Evolutionary conservation across 352 stramenopile species (phyloP).

Genomic region (Phytophthora podocarpi): DNA sequence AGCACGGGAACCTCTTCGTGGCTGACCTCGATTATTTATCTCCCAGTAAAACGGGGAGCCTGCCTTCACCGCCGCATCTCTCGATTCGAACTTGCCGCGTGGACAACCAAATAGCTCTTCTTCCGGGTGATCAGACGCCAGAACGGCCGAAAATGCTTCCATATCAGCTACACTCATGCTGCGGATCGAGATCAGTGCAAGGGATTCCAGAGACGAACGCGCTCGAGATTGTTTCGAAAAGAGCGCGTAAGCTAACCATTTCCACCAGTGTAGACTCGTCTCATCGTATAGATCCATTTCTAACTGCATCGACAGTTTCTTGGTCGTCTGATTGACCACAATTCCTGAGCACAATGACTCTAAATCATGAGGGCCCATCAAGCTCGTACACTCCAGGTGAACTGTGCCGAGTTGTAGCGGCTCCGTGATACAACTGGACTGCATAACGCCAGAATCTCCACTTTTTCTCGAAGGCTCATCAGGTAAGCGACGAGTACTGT

Average conservation of each 20-base stretch:
- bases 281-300: neutral
- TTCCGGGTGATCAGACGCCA: slow-evolving; percentile 12
- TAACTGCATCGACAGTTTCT: slow-evolving; percentile 13
- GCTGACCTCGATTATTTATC: neutral
- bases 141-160: neutral
- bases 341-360: slow-evolving; percentile 20
- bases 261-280: slow-evolving; percentile 5
- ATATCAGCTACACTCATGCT: slow-evolving; percentile 6
- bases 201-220: slow-evolving; percentile 1
- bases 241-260: slow-evolving; percentile 17
- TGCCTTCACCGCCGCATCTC: neutral
- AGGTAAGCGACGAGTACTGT: neutral
- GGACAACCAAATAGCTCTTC: slow-evolving; percentile 6
- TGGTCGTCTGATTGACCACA: slow-evolving; percentile 12
- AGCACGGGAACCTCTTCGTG: neutral
- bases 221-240: slow-evolving; percentile 10
- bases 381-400: neutral
- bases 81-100: neutral
- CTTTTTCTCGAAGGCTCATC: neutral
- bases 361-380: neutral
- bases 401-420: slow-evolving; percentile 4
- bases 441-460: neutral
- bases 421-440: neutral
- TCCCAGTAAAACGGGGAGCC: slow-evolving; percentile 6
- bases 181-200: slow-evolving; percentile 3